These are phyloP conservation scores for Kodamaea sp. DNA, from an alignment of 1,139 yeast species.

Conservation along the genomic window DNA sequence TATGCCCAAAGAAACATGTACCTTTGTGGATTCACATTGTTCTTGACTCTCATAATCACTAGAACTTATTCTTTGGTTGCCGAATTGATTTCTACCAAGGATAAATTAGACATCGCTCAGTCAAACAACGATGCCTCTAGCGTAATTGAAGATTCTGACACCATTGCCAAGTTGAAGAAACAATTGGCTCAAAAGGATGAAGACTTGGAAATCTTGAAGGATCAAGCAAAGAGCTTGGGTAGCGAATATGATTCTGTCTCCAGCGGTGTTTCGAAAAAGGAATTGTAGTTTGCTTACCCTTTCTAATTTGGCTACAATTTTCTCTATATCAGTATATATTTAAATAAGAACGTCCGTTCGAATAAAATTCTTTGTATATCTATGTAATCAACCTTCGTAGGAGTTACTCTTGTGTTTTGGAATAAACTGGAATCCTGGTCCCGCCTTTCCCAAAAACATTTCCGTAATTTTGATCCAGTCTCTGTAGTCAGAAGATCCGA, in stretches of 20 bases:
- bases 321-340: no score
- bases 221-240: conserved; percentile 67
- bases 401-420: conserved; percentile 97
- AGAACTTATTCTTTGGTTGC: conserved; percentile 85
- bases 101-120: conserved; percentile 56
- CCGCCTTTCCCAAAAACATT: conserved; percentile 87
- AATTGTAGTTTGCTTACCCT: background rate
- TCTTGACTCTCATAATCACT: conserved; percentile 79
- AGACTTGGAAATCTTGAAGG: conserved; percentile 66
- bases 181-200: conserved; percentile 61
- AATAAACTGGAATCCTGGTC: conserved; percentile 70
- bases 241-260: conserved; percentile 60
- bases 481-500: conserved; percentile 80
- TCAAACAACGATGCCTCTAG: conserved; percentile 16
- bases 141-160: conserved; percentile 28
- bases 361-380: background rate
- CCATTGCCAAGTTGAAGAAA: conserved; percentile 50
- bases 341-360: no score
- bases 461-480: conserved; percentile 99
- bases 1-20: conserved; percentile 97
- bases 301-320: no score
- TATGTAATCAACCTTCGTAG: conserved; percentile 43
- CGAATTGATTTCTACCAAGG: conserved; percentile 64
- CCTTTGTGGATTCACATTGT: conserved; percentile 92
- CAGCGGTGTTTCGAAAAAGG: conserved; percentile 23